Evolutionary conservation across 768 basidiomycete species (phyloP), one percentile per base, ranked within the genome.

Genomic region (Lenzites betulinus): DNA sequence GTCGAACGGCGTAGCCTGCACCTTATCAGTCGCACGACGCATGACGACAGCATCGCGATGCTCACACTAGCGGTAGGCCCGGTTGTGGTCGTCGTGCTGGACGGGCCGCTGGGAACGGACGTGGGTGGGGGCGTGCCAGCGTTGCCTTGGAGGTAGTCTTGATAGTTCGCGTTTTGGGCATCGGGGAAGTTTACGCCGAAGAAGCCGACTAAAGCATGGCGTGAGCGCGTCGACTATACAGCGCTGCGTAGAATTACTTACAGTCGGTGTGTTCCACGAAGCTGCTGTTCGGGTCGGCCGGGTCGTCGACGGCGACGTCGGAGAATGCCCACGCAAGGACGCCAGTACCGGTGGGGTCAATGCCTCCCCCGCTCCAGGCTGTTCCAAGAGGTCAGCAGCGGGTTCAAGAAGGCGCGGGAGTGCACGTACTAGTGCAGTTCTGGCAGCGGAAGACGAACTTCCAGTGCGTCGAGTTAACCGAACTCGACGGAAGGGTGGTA

Each of bases 401-500:
- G 1, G 23, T 33, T 16, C 26, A 30, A 20, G 20, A 53, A 44
- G 16, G 30, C 16, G 7, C 13, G 20, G 15, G 15, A 41, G 18
- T 13, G 1, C 0, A 77, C 79, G 59, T 69, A 85, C 84, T 73
- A 44, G 84, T 81, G 75, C 86, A 88, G 70, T 85, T 82, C 66
- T 86, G 82, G 78, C 86, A 88, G 18, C 84, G 77, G 74, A 80
- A 88, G 3, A 86, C 83, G 81, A 83, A 86, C 62, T 85, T 85
- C 84, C 85, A 87, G 63, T 85, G 83, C 1, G 85, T 86, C 0
- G 83, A 69, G 63, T 85, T 85, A 25, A 86, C 78, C 55, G 72
- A 76, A 16, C 80, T 78, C 8, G 77, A 75, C 5, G 80, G 79
- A 12, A 85, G 72, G 44, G 78, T 78, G 1, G 84, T 86, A 48